These are phyloP conservation scores for Beta lomatogona DNA, from an alignment of 179 eudicot species.

Conservation along the genomic window DNA sequence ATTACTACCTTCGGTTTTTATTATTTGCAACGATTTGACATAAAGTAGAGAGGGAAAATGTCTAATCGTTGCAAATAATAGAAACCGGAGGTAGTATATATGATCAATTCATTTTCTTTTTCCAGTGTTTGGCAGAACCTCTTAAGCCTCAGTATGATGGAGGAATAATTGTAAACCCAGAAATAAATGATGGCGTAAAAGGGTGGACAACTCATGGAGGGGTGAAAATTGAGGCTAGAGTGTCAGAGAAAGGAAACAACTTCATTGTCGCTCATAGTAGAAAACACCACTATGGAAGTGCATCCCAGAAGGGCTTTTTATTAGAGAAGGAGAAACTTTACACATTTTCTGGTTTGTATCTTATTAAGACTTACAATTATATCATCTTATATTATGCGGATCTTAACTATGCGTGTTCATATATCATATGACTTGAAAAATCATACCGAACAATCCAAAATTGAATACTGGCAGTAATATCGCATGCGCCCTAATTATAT, in stretches of 20 bases:
- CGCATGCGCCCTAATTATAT: no score
- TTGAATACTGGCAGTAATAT: no score
- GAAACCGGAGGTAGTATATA: no score
- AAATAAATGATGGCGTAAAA: conserved; percentile 48
- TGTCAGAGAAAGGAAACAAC: conserved; percentile 44
- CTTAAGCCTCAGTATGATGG: conserved; percentile 57
- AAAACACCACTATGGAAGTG: conserved; percentile 38
- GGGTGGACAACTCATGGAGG: conserved; percentile 62
- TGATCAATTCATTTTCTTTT: not conserved
- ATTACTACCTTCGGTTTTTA: no score
- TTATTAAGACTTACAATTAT: not conserved
- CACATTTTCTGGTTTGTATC: conserved; percentile 57
- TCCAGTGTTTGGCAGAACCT: conserved; percentile 57
- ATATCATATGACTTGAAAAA: no score
- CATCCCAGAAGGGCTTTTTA: conserved; percentile 39
- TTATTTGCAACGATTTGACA: no score
- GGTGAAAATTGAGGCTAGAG: conserved; percentile 35
- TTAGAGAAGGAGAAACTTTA: conserved; percentile 47
- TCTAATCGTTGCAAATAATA: no score
- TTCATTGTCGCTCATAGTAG: conserved; percentile 48
- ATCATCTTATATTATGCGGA: no score
- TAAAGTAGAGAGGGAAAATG: no score
- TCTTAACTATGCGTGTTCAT: no score
- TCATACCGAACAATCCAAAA: no score
- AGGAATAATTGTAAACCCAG: conserved; percentile 61